phyloP scores from a whole-genome alignment of 208 protist species.

The Trypanosoma rangeli region DNA sequence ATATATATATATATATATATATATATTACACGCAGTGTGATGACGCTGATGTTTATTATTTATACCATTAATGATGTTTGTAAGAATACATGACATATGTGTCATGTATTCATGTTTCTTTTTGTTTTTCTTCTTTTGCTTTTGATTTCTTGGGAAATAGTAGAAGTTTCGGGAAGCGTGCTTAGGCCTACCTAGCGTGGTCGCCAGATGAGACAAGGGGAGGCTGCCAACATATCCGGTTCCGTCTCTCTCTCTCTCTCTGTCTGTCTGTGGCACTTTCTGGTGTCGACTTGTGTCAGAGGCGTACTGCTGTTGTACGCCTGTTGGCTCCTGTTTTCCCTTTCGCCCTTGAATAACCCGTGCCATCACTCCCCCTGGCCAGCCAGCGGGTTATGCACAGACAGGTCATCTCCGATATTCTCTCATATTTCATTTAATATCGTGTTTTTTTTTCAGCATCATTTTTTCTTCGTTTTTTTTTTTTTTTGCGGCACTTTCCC shows the following conservation, averaged over 20 bases:
- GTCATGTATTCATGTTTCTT: conserved; percentile 13
- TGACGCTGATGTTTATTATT: background rate
- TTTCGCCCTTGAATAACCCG: background rate
- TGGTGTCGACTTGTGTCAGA: background rate
- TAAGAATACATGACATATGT: background rate
- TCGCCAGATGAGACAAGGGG: background rate
- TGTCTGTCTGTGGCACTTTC: background rate
- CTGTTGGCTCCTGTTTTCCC: background rate
- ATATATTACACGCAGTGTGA: background rate
- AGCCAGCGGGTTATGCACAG: background rate
- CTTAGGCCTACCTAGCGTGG: background rate
- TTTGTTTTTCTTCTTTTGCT: conserved; percentile 22
- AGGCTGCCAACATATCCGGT: too few relatives aligned
- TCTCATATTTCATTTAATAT: background rate
- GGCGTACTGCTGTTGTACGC: background rate
- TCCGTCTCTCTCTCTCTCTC: too few relatives aligned
- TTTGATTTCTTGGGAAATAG: background rate
- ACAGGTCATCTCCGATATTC: background rate
- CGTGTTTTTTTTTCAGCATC: background rate
- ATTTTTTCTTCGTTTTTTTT: conserved; percentile 5
- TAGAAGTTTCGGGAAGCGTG: background rate
- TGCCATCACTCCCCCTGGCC: background rate
- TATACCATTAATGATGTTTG: background rate
- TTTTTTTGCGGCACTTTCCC: background rate
- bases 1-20: too few relatives aligned